These are phyloP conservation scores for Didymella sp. DNA, from an alignment of 2,329 filamentous ascomycete genomes.

Conservation along the genomic window DNA sequence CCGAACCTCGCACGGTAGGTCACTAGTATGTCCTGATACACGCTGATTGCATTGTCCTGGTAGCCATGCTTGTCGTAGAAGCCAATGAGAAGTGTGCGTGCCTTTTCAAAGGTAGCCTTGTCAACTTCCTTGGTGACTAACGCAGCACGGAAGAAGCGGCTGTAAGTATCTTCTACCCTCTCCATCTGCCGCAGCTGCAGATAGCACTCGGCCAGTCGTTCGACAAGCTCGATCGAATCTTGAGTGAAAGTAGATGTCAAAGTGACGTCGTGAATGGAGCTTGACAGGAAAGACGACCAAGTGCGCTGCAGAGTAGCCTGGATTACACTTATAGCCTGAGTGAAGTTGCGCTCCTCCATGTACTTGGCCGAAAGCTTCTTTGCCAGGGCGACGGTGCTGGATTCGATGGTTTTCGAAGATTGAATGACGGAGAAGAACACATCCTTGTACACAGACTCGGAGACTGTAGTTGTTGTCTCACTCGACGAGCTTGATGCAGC, in stretches of 20 bases:
- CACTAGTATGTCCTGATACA: conserved; percentile 49
- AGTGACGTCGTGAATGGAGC: conserved; percentile 54
- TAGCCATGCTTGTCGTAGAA: conserved; percentile 52
- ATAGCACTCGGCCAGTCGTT: conserved; percentile 57
- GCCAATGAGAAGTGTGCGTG: conserved; percentile 42
- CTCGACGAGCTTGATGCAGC: conserved; percentile 42
- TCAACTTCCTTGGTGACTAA: conserved; percentile 41
- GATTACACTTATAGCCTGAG: conserved; percentile 56
- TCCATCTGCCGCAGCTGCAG: conserved; percentile 46
- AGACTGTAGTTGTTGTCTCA: conserved; percentile 46
- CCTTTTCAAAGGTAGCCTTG: conserved; percentile 44
- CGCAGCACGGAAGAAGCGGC: conserved; percentile 49
- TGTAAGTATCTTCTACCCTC: conserved; percentile 50
- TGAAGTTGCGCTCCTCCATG: conserved; percentile 56
- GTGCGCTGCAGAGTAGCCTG: conserved; percentile 54
- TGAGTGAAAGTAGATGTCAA: conserved; percentile 54
- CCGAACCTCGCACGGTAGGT: conserved; percentile 42
- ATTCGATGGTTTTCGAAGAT: conserved; percentile 50
- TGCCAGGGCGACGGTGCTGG: conserved; percentile 52
- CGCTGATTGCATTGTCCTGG: conserved; percentile 46
- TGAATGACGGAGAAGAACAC: conserved; percentile 53
- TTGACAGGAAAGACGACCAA: conserved; percentile 57
- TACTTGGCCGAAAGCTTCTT: conserved; percentile 53
- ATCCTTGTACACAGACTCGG: conserved; percentile 54
- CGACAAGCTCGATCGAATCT: conserved; percentile 57